These are phyloP conservation scores for Coleophoma eucalyptorum DNA, from an alignment of 2,329 filamentous ascomycete species.

Conservation along the genomic window DNA sequence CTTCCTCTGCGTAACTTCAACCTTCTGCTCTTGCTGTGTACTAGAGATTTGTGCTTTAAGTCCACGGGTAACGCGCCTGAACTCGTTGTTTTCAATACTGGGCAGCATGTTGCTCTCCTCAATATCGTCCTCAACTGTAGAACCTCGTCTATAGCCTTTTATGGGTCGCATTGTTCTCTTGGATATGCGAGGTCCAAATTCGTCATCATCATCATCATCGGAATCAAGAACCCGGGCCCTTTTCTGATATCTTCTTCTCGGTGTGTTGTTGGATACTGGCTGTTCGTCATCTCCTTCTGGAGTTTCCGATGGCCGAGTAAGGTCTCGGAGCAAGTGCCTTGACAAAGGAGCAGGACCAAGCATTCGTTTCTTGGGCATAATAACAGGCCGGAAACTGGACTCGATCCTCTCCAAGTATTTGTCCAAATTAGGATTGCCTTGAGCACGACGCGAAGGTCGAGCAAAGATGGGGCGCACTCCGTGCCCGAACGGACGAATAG, in stretches of 20 bases:
- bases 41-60: background rate
- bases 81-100: background rate
- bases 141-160: background rate
- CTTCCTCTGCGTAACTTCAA: slow-evolving; percentile 12
- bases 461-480: slow-evolving; percentile 24
- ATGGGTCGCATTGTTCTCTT: background rate
- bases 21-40: background rate
- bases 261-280: background rate
- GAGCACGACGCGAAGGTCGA: slow-evolving; percentile 17
- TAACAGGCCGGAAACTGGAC: slow-evolving; percentile 18
- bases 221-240: background rate
- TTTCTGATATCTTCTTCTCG: background rate
- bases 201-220: background rate
- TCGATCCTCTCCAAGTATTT: slow-evolving; percentile 17
- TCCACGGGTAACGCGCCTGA: background rate
- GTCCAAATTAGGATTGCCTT: slow-evolving; percentile 13
- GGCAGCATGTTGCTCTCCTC: background rate
- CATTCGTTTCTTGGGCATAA: slow-evolving; percentile 14
- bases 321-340: slow-evolving; percentile 6
- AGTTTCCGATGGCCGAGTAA: background rate
- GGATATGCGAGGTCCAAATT: background rate
- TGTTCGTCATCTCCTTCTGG: background rate
- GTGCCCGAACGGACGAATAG: slow-evolving; percentile 24
- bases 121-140: background rate
- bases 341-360: slow-evolving; percentile 14